Conservation (phyloP, 2,329 filamentous ascomycete genomes). For the Didymosphaeria variabile region DNA sequence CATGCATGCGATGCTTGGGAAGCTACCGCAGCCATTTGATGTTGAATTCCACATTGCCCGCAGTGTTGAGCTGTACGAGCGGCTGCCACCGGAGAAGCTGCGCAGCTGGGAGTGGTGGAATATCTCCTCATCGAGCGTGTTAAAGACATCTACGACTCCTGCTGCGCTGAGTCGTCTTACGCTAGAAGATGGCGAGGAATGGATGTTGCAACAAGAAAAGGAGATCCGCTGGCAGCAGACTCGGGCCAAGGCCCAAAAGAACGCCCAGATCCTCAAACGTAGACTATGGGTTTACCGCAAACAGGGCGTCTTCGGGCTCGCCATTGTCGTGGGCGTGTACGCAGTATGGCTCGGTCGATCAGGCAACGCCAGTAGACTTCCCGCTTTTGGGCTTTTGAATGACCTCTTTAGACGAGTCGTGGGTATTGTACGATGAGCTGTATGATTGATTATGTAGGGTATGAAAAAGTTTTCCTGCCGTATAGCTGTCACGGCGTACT, state of each 20-base stretch:
- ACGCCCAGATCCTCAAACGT: constrained; percentile 45
- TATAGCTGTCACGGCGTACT: background rate
- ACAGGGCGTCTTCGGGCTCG: constrained; percentile 63
- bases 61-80: constrained; percentile 70
- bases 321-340: constrained; percentile 52
- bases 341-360: constrained; percentile 47
- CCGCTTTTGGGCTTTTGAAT: constrained; percentile 27
- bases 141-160: constrained; percentile 78
- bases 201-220: constrained; percentile 75
- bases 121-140: constrained; percentile 78
- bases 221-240: constrained; percentile 75
- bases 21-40: constrained; percentile 81
- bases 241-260: constrained; percentile 58
- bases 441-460: background rate
- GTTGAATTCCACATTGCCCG: constrained; percentile 78
- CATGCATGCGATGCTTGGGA: constrained; percentile 86
- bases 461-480: background rate
- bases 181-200: constrained; percentile 70
- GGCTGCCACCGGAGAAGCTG: constrained; percentile 76
- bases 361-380: constrained; percentile 18
- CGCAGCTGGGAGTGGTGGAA: constrained; percentile 70
- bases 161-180: constrained; percentile 63
- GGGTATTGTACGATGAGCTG: constrained; percentile 3
- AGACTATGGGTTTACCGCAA: constrained; percentile 73
- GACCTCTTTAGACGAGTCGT: constrained; percentile 29